These are phyloP conservation scores for Lachancea sp. DNA, from an alignment of 805 yeast genomes.

Conservation along the genomic window DNA sequence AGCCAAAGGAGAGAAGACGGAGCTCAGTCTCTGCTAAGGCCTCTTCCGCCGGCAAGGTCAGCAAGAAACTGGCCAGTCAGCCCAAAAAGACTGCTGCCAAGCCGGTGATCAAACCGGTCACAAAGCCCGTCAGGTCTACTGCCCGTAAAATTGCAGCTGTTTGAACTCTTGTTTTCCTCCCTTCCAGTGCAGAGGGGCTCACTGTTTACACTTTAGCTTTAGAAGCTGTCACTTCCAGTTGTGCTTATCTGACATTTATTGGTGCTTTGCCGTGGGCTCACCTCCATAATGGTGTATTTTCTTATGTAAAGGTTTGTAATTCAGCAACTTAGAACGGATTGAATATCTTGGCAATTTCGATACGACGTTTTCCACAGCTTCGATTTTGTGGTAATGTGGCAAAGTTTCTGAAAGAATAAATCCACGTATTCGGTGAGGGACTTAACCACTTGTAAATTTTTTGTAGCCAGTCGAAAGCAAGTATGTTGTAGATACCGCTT, in stretches of 20 bases:
- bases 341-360: neutral
- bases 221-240: neutral
- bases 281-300: neutral
- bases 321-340: neutral
- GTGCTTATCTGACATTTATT: too few relatives aligned
- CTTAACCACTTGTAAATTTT: too few relatives aligned
- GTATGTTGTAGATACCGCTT: too few relatives aligned
- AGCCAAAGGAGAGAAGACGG: constrained; percentile 2
- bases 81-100: constrained; percentile 1
- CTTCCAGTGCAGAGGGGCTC: neutral
- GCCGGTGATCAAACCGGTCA: neutral
- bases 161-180: too few relatives aligned
- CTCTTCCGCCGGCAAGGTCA: neutral
- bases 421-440: too few relatives aligned
- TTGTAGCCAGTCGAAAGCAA: too few relatives aligned
- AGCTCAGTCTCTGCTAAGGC: constrained; percentile 1
- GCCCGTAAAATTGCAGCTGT: neutral
- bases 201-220: neutral
- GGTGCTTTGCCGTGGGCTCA: neutral
- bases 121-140: neutral
- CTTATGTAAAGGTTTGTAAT: neutral
- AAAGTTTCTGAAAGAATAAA: too few relatives aligned
- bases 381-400: too few relatives aligned
- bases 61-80: constrained; percentile 2
- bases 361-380: neutral